phyloP scores from a whole-genome alignment of 345 rosid species.

The Firmiana major region DNA sequence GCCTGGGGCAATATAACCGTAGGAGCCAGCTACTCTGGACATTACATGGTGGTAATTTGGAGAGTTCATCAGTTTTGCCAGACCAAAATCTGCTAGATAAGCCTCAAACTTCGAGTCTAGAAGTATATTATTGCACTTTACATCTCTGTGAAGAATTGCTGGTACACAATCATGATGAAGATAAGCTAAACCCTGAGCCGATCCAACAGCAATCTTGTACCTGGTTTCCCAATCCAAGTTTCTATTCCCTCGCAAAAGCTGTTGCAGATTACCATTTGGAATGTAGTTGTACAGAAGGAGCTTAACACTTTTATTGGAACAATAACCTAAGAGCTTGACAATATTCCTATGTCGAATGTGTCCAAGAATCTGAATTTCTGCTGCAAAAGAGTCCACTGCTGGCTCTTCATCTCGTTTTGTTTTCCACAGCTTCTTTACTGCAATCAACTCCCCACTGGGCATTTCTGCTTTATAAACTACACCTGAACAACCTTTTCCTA shows the following conservation, averaged over 20 bases:
- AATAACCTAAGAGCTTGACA: constrained; percentile 81
- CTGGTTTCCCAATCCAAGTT: constrained; percentile 87
- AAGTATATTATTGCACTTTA: constrained; percentile 88
- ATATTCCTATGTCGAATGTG: constrained; percentile 88
- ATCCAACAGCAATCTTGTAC: constrained; percentile 83
- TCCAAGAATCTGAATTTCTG: constrained; percentile 90
- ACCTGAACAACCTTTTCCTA: constrained; percentile 96
- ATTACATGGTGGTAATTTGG: constrained; percentile 70
- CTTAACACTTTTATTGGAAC: constrained; percentile 80
- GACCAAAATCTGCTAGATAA: constrained; percentile 83
- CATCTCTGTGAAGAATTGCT: constrained; percentile 83
- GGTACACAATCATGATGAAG: constrained; percentile 95
- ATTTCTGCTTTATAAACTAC: constrained; percentile 82
- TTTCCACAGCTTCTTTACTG: constrained; percentile 90
- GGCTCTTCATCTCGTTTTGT: constrained; percentile 57
- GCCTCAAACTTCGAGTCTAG: constrained; percentile 81
- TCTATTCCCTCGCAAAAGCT: constrained; percentile 60
- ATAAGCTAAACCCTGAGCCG: constrained; percentile 92
- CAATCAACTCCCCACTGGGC: constrained; percentile 72
- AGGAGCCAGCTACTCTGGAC: constrained; percentile 91
- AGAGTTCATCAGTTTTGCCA: constrained; percentile 81
- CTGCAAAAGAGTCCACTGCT: constrained; percentile 66
- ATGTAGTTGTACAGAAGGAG: constrained; percentile 84
- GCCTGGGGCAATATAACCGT: constrained; percentile 97
- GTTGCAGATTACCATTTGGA: constrained; percentile 78